A percentile compares a stretch with the other conserved stretches of the same genome.
Conservation (phyloP, 2,329 filamentous ascomycete species). For the Monosporascus ibericus region DNA sequence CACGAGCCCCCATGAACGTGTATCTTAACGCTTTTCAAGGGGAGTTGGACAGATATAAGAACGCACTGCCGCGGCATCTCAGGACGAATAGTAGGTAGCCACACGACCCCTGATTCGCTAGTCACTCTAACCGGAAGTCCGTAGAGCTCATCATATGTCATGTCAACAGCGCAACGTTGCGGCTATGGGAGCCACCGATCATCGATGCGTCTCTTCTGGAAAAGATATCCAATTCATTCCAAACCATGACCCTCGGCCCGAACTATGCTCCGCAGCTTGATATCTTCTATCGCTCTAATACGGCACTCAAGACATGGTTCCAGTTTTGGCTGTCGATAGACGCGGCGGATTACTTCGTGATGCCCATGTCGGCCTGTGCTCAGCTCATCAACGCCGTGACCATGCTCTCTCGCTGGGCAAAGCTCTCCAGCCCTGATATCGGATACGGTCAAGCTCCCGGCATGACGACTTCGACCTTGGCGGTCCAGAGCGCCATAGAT, state of each 20-base stretch:
- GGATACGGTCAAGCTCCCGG: neutral
- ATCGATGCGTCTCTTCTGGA: conserved; percentile 35
- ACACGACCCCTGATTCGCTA: neutral
- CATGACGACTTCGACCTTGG: neutral
- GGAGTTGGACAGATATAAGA: conserved; percentile 37
- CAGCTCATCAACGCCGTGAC: conserved; percentile 45
- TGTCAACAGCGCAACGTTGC: conserved; percentile 34
- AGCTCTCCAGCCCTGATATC: conserved; percentile 33
- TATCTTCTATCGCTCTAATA: conserved; percentile 42
- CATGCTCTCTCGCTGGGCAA: conserved; percentile 46
- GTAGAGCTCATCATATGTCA: conserved; percentile 34
- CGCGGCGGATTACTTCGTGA: conserved; percentile 33
- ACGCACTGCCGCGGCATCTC: conserved; percentile 29
- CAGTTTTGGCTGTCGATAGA: conserved; percentile 41
- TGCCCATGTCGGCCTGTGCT: conserved; percentile 38
- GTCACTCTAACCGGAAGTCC: neutral
- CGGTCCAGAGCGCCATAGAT: neutral
- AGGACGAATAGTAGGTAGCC: conserved; percentile 30
- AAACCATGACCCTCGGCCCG: conserved; percentile 28
- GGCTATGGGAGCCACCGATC: conserved; percentile 42
- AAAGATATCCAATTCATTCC: conserved; percentile 37
- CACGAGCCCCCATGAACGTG: conserved; percentile 35
- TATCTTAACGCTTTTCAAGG: conserved; percentile 40
- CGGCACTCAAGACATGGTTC: conserved; percentile 43
- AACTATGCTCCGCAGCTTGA: conserved; percentile 36